Percentiles rank a stretch among this genome's conserved stretches.
Conservation (phyloP, 2,329 filamentous ascomycete species). For the Neoscytalidium dimidiatum region DNA sequence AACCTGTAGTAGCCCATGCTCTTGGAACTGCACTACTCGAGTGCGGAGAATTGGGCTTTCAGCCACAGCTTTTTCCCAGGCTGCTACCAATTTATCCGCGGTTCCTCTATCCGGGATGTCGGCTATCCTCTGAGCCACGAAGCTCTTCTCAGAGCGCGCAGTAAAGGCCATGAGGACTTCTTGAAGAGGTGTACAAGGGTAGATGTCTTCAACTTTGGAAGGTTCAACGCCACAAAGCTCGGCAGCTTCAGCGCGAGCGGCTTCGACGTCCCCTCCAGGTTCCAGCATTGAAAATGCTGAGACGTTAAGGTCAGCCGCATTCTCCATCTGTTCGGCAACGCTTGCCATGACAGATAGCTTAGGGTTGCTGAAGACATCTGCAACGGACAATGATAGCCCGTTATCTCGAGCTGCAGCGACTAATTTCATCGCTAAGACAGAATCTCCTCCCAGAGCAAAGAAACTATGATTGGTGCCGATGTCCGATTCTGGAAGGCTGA, state of each 20-base stretch:
- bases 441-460: slow-evolving; percentile 63
- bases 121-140: slow-evolving; percentile 41
- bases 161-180: slow-evolving; percentile 44
- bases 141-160: slow-evolving; percentile 37
- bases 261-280: slow-evolving; percentile 29
- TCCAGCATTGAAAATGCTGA: slow-evolving; percentile 37
- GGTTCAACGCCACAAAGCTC: slow-evolving; percentile 31
- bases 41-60: slow-evolving; percentile 37
- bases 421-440: slow-evolving; percentile 62
- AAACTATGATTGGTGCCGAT: slow-evolving; percentile 61
- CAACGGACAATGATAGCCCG: slow-evolving; percentile 54
- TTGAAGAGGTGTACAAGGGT: slow-evolving; percentile 45
- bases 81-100: slow-evolving; percentile 32
- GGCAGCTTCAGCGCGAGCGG: slow-evolving; percentile 40
- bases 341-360: slow-evolving; percentile 49
- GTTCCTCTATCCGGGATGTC: slow-evolving; percentile 32
- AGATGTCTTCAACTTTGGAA: slow-evolving; percentile 39
- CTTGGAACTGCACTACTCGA: slow-evolving; percentile 52
- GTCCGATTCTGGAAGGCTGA: slow-evolving; percentile 27
- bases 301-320: slow-evolving; percentile 27
- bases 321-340: slow-evolving; percentile 29
- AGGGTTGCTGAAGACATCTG: slow-evolving; percentile 56
- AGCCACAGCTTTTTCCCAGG: slow-evolving; percentile 37
- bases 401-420: slow-evolving; percentile 56
- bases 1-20: slow-evolving; percentile 44